phyloP scores from a whole-genome alignment of 2,329 filamentous ascomycete genomes.

The Aureobasidium namibiae region DNA sequence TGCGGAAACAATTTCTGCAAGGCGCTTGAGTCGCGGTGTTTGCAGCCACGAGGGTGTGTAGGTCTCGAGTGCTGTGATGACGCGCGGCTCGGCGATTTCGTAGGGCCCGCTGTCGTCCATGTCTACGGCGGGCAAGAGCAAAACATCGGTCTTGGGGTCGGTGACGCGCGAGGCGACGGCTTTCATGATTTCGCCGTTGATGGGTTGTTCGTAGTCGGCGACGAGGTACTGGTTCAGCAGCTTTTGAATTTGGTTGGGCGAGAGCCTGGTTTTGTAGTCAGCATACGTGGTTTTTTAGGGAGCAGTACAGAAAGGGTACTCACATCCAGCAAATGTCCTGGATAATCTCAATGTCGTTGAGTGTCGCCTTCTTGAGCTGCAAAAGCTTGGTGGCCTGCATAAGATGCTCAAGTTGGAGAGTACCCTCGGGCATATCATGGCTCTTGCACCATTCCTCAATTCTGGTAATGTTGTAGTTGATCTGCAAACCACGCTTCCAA shows the following conservation, averaged over 20 bases:
- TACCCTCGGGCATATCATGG: constrained; percentile 98
- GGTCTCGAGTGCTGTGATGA: constrained; percentile 92
- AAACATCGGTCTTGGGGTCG: constrained; percentile 86
- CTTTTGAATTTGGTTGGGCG: constrained; percentile 98
- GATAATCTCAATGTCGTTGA: constrained; percentile 99
- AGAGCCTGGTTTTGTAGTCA: constrained; percentile 58
- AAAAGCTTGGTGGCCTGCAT: constrained; percentile 99
- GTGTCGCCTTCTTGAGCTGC: constrained; percentile 95
- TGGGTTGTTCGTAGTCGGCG: constrained; percentile 97
- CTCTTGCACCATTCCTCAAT: constrained; percentile 99
- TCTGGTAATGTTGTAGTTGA: constrained; percentile 99
- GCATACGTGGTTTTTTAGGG: not conserved
- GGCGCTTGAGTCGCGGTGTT: constrained; percentile 86
- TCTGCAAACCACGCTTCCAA: constrained; percentile 98
- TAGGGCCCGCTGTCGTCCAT: constrained; percentile 99
- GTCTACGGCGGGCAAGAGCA: constrained; percentile 87
- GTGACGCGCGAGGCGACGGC: constrained; percentile 93
- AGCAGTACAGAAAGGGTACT: constrained; percentile 34
- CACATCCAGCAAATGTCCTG: constrained; percentile 99
- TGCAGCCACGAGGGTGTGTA: constrained; percentile 98
- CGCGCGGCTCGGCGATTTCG: constrained; percentile 92
- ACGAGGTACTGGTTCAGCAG: constrained; percentile 97
- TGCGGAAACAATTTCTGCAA: constrained; percentile 96
- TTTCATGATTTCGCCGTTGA: constrained; percentile 99
- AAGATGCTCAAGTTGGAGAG: constrained; percentile 90